A percentile compares a stretch with the other conserved stretches of the same genome.
phyloP scores from a whole-genome alignment of 495 filamentous ascomycete species.

The Pyronema domesticum region DNA sequence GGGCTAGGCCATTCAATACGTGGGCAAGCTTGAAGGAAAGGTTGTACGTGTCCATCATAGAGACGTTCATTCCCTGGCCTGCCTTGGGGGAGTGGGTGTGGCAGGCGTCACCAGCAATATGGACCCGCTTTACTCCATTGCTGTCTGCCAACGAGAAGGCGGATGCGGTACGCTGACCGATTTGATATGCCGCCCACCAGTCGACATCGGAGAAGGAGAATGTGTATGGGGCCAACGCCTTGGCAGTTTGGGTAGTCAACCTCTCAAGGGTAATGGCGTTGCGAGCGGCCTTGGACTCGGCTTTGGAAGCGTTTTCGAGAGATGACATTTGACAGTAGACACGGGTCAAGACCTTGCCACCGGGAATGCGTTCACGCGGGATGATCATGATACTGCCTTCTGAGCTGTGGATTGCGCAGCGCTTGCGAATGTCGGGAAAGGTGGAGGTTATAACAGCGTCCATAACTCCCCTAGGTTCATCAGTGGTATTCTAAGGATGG shows the following conservation, averaged over 20 bases:
- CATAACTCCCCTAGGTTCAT: conserved; percentile 58
- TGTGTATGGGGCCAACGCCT: conserved; percentile 37
- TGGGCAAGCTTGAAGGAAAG: conserved; percentile 26
- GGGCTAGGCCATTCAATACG: conserved; percentile 12
- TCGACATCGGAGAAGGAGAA: conserved; percentile 31
- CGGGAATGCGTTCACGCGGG: conserved; percentile 44
- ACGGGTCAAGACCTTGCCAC: conserved; percentile 30
- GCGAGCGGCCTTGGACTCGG: conserved; percentile 5
- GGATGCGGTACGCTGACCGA: conserved; percentile 12
- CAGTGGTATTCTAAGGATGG: conserved; percentile 9
- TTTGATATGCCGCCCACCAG: conserved; percentile 36
- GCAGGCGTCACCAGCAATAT: conserved; percentile 22
- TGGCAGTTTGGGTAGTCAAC: conserved; percentile 39
- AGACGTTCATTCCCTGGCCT: conserved; percentile 28
- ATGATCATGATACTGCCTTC: conserved; percentile 42
- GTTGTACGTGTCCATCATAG: conserved; percentile 27
- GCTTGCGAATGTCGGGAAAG: conserved; percentile 58
- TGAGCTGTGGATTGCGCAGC: conserved; percentile 36
- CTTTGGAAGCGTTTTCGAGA: conserved; percentile 6
- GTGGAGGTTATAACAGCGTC: conserved; percentile 56
- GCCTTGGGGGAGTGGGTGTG: conserved; percentile 28
- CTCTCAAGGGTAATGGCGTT: conserved; percentile 33
- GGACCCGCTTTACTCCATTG: conserved; percentile 29
- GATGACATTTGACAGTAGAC: conserved; percentile 40
- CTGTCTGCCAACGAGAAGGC: conserved; percentile 21